phyloP scores from a whole-genome alignment of 2,329 filamentous ascomycete species.

The Nectriaceae sp. region DNA sequence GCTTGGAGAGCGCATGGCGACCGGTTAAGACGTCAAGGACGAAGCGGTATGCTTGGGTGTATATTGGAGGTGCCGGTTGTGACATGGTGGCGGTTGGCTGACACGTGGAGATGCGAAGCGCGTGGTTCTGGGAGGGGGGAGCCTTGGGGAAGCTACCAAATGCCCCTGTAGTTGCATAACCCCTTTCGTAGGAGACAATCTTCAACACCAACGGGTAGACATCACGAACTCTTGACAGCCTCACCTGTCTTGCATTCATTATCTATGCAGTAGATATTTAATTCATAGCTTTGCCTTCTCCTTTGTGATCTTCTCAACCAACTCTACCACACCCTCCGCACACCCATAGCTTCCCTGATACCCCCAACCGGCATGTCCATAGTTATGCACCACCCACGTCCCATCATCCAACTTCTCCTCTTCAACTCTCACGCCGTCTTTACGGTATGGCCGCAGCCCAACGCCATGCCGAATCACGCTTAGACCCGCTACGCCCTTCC shows the following conservation, averaged over 20 bases:
- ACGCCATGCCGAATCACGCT: slow-evolving; percentile 81
- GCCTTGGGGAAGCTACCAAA: slow-evolving; percentile 16
- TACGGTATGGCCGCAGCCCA: slow-evolving; percentile 74
- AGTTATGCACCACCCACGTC: slow-evolving; percentile 74
- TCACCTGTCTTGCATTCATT: background rate
- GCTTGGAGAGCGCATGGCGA: slow-evolving; percentile 49
- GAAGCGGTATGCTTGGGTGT: slow-evolving; percentile 30
- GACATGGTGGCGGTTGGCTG: slow-evolving; percentile 30
- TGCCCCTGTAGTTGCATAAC: slow-evolving; percentile 30
- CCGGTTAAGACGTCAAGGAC: slow-evolving; percentile 49
- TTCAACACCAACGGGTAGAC: background rate
- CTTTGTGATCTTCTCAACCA: slow-evolving; percentile 62
- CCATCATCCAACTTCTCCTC: slow-evolving; percentile 52
- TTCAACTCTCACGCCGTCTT: slow-evolving; percentile 75
- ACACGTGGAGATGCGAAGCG: slow-evolving; percentile 3
- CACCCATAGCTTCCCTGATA: slow-evolving; percentile 73
- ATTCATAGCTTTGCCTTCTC: slow-evolving; percentile 33
- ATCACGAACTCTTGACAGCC: background rate
- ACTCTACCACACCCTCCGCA: slow-evolving; percentile 63
- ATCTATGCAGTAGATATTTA: slow-evolving; percentile 13
- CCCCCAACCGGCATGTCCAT: slow-evolving; percentile 79
- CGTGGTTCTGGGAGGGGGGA: slow-evolving; percentile 9
- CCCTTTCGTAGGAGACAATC: too few relatives aligned
- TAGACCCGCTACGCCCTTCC: slow-evolving; percentile 71
- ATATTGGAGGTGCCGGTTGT: slow-evolving; percentile 22